phyloP scores from a whole-genome alignment of 2,329 filamentous ascomycete genomes.

The Nigrospora sphaerica region DNA sequence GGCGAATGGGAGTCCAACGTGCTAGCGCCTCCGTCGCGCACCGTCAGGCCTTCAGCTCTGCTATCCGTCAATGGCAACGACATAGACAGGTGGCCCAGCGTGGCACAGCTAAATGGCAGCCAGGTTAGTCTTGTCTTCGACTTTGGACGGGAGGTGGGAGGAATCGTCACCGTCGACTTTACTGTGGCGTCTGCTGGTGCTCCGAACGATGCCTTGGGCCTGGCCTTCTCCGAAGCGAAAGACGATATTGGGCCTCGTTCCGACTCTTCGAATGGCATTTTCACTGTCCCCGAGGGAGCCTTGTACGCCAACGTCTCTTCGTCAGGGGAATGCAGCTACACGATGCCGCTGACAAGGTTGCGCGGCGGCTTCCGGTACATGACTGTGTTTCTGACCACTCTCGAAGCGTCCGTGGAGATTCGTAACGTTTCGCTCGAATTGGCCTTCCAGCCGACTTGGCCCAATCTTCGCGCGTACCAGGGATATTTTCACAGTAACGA shows the following conservation, averaged over 20 bases:
- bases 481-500: conserved; percentile 46
- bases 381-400: conserved; percentile 28
- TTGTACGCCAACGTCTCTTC: conserved; percentile 27
- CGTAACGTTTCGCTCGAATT: conserved; percentile 15
- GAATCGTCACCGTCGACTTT: conserved; percentile 16
- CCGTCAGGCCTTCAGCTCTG: conserved; percentile 35
- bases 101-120: conserved; percentile 7
- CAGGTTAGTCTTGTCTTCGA: conserved; percentile 14
- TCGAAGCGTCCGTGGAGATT: conserved; percentile 15
- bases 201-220: conserved; percentile 23
- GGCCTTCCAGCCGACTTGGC: conserved; percentile 25
- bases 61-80: conserved; percentile 16
- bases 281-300: conserved; percentile 24
- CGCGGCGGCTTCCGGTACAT: conserved; percentile 37
- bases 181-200: conserved; percentile 11
- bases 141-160: conserved; percentile 20
- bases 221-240: conserved; percentile 35
- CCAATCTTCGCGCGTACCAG: conserved; percentile 42
- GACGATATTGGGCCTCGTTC: conserved; percentile 32
- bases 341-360: conserved; percentile 28
- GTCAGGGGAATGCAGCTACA: conserved; percentile 23
- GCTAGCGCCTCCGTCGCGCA: conserved; percentile 45
- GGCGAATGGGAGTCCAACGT: conserved; percentile 53
- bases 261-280: conserved; percentile 30
- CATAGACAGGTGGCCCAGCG: conserved; percentile 6